Evolutionary conservation across 495 filamentous ascomycete genomes (phyloP).

Genomic region (Astrocystis sublimbata): DNA sequence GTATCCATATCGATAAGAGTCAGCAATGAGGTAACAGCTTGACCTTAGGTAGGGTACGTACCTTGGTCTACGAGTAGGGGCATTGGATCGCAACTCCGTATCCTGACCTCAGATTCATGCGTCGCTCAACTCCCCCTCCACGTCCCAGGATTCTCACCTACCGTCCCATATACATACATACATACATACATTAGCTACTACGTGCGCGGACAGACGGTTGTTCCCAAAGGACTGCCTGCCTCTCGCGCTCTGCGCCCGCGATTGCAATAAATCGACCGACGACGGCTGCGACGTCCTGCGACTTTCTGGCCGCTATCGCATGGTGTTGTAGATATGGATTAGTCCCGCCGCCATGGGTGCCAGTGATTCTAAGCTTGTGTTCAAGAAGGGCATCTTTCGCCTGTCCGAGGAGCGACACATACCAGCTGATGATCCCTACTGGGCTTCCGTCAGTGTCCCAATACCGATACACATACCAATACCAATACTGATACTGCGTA

Average conservation of each 20-base stretch:
- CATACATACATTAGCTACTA: no score
- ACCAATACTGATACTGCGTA: neutral
- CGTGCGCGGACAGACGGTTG: no score
- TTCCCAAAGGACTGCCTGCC: neutral
- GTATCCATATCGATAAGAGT: conserved; percentile 12
- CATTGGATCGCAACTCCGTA: neutral
- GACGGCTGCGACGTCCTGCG: neutral
- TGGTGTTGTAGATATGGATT: conserved; percentile 29
- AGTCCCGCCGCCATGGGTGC: conserved; percentile 72
- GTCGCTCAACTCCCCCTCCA: neutral
- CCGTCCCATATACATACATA: neutral
- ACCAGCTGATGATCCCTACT: conserved; percentile 85
- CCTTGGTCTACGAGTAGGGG: neutral
- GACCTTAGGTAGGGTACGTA: neutral
- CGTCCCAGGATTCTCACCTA: no score
- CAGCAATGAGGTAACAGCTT: conserved; percentile 9
- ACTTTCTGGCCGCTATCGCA: neutral
- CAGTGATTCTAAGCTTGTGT: conserved; percentile 98
- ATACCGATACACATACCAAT: neutral
- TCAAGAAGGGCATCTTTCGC: conserved; percentile 98
- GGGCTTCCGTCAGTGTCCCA: conserved; percentile 71
- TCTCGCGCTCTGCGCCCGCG: neutral
- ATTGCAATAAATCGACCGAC: neutral
- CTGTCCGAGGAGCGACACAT: conserved; percentile 90
- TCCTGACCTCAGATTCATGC: neutral